Conservation (phyloP, 805 yeast species). For the Metschnikowia corniflorae region DNA sequence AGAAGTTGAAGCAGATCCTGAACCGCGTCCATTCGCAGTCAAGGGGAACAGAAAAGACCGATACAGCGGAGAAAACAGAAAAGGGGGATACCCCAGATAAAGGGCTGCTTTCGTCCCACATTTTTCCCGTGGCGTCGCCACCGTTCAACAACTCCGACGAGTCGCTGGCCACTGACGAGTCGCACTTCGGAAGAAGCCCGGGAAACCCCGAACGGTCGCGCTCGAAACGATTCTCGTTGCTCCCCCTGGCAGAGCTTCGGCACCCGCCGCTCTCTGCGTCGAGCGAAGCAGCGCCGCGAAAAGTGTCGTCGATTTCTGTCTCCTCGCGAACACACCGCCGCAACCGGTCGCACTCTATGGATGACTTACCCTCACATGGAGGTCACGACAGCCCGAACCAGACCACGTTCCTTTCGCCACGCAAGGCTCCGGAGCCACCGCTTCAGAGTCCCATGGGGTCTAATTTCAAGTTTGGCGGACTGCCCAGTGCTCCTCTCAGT, state of each 20-base stretch:
- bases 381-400: slow-evolving; percentile 11
- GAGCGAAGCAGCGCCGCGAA: not conserved
- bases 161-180: slow-evolving; percentile 1
- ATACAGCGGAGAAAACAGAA: not conserved
- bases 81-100: not conserved
- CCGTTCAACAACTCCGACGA: slow-evolving; percentile 22
- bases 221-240: slow-evolving; percentile 22
- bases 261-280: not conserved
- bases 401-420: slow-evolving; percentile 54
- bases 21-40: slow-evolving; percentile 9
- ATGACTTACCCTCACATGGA: slow-evolving; percentile 24
- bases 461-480: slow-evolving; percentile 33
- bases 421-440: slow-evolving; percentile 73
- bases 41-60: not conserved
- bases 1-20: slow-evolving; percentile 45
- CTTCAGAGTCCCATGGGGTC: slow-evolving; percentile 27
- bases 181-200: slow-evolving; percentile 1
- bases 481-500: slow-evolving; percentile 7
- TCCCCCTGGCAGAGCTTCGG: slow-evolving; percentile 40
- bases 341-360: slow-evolving; percentile 51
- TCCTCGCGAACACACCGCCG: slow-evolving; percentile 34
- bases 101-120: no score
- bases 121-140: not conserved
- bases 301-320: not conserved
- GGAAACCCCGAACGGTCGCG: slow-evolving; percentile 1